phyloP scores from a whole-genome alignment of 75 land plant species.

The Cupressus sempervirens region DNA sequence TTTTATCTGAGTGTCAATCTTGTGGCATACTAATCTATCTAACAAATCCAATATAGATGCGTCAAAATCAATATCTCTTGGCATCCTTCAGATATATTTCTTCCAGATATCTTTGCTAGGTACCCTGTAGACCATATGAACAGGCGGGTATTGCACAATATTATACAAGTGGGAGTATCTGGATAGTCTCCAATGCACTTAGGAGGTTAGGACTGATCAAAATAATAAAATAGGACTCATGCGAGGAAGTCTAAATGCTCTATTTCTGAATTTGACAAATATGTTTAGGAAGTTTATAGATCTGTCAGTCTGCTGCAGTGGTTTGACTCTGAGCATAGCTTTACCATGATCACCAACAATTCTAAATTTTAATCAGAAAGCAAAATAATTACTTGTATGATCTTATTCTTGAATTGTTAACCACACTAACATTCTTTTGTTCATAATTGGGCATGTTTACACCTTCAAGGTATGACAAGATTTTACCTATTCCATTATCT shows the following conservation, averaged over 20 bases:
- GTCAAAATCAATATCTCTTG: too few relatives aligned
- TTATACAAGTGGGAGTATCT: neutral
- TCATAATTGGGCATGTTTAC: neutral
- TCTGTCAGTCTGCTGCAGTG: neutral
- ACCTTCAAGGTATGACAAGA: neutral
- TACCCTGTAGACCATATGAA: neutral
- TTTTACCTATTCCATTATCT: neutral
- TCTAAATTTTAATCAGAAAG: neutral
- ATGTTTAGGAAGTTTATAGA: neutral
- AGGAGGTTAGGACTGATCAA: neutral
- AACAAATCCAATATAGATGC: too few relatives aligned
- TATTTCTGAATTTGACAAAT: neutral
- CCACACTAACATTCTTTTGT: neutral
- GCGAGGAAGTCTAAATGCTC: neutral
- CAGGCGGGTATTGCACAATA: neutral
- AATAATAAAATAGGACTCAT: neutral
- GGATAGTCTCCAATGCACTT: neutral
- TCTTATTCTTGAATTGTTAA: too few relatives aligned
- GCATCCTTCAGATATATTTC: too few relatives aligned
- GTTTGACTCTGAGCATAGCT: neutral
- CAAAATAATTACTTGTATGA: neutral
- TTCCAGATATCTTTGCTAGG: neutral
- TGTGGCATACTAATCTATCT: too few relatives aligned
- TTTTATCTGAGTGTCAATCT: too few relatives aligned
- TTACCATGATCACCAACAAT: slow-evolving; percentile 11